Conservation (phyloP, 2,329 filamentous ascomycete species). For the Exophiala sideris region DNA sequence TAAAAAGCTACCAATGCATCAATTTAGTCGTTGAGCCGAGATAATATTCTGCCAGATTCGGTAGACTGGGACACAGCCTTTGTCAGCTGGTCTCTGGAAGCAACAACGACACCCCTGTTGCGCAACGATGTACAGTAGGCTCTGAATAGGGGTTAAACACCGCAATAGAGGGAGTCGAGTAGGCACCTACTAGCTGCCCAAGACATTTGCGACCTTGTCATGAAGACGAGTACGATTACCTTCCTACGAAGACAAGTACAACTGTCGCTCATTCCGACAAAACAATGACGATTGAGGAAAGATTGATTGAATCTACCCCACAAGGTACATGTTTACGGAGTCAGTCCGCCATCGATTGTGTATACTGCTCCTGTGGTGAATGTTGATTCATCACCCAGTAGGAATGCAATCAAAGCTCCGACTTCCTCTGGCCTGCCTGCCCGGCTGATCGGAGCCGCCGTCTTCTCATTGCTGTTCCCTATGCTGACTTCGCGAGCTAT, state of each 20-base stretch:
- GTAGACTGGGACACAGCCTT: too few species aligned
- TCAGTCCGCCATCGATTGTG: conserved; percentile 46
- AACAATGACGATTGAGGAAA: neutral
- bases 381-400: conserved; percentile 45
- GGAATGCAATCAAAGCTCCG: conserved; percentile 45
- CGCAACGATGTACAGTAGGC: too few species aligned
- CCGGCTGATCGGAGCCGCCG: conserved; percentile 8
- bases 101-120: too few species aligned
- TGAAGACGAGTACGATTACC: too few species aligned
- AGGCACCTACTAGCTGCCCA: too few species aligned
- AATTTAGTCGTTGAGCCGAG: too few species aligned
- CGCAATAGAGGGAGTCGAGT: too few species aligned
- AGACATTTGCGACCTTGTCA: too few species aligned
- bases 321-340: neutral
- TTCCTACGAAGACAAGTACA: neutral
- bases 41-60: too few species aligned
- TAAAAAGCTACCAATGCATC: too few species aligned
- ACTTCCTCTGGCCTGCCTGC: conserved; percentile 30
- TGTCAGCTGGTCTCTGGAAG: too few species aligned
- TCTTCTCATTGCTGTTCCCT: neutral
- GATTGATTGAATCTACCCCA: neutral
- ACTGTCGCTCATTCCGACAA: neutral
- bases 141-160: too few species aligned
- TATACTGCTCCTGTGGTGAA: conserved; percentile 48
- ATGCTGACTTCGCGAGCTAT: neutral